Evolutionary conservation across 2,329 filamentous ascomycete genomes (phyloP).

Genomic region (Arthrobotrys sinensis): DNA sequence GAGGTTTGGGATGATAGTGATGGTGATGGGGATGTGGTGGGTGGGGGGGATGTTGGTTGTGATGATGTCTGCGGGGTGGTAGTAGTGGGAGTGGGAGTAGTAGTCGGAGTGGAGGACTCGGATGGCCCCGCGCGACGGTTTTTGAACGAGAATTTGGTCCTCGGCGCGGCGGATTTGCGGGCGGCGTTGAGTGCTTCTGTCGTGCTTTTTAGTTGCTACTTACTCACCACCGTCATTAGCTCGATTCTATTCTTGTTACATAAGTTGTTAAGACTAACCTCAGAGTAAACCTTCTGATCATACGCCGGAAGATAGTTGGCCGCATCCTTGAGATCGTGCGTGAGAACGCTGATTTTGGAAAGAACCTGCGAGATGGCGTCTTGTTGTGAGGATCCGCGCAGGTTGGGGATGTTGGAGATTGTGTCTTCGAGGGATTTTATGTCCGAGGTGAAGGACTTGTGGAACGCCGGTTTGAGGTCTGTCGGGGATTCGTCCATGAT

Average conservation of each 20-base stretch:
- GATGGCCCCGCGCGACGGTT: background rate
- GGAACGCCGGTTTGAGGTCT: constrained; percentile 30
- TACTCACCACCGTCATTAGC: too few species aligned
- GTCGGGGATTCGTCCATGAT: constrained; percentile 17
- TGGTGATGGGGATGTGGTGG: constrained; percentile 4
- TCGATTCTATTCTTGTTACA: background rate
- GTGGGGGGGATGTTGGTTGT: background rate
- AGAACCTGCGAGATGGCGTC: constrained; percentile 86
- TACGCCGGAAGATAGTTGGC: constrained; percentile 87
- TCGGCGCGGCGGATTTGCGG: constrained; percentile 28
- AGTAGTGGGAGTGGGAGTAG: background rate
- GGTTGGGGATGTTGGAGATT: constrained; percentile 78
- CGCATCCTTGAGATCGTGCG: constrained; percentile 87
- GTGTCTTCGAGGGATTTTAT: constrained; percentile 78
- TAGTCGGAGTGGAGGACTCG: background rate
- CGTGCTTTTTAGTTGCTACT: constrained; percentile 44
- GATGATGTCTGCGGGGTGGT: constrained; percentile 6
- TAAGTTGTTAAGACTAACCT: constrained; percentile 70
- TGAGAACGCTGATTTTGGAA: constrained; percentile 83
- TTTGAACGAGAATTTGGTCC: constrained; percentile 51
- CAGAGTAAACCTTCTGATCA: constrained; percentile 87
- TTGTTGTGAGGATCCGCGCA: constrained; percentile 78
- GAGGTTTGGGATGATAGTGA: background rate
- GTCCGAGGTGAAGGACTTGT: constrained; percentile 37
- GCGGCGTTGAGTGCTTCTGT: constrained; percentile 13